These are phyloP conservation scores for Astraeus odoratus DNA, from an alignment of 768 basidiomycete species.

Conservation along the genomic window DNA sequence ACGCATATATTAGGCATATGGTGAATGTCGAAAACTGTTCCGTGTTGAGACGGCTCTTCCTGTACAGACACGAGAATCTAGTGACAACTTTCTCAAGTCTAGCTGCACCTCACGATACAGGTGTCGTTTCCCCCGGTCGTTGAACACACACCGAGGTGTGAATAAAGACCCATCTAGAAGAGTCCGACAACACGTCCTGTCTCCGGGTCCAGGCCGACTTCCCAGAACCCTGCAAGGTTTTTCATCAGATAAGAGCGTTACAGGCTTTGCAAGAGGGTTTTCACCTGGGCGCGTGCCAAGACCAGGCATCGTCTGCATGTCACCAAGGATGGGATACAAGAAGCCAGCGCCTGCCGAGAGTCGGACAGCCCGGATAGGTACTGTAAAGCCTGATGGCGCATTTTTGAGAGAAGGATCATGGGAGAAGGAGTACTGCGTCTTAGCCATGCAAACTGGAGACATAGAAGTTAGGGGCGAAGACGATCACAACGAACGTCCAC, in stretches of 20 bases:
- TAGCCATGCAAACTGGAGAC: conserved; percentile 88
- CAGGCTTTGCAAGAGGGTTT: conserved; percentile 9
- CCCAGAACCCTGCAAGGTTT: conserved; percentile 67
- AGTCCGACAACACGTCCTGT: conserved; percentile 81
- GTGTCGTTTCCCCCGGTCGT: too few species aligned
- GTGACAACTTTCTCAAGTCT: conserved; percentile 14
- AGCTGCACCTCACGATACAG: neutral
- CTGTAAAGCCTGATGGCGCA: conserved; percentile 86
- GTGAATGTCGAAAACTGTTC: conserved; percentile 35
- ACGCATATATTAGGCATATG: conserved; percentile 30
- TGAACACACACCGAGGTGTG: too few species aligned
- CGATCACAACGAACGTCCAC: conserved; percentile 6
- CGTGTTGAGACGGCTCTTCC: conserved; percentile 32
- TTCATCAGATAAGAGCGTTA: conserved; percentile 8
- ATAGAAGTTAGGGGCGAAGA: neutral
- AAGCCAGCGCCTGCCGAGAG: conserved; percentile 93
- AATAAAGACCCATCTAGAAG: conserved; percentile 51
- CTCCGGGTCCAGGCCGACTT: conserved; percentile 74
- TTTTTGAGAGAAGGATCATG: conserved; percentile 89
- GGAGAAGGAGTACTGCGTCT: conserved; percentile 97
- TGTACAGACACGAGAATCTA: conserved; percentile 14
- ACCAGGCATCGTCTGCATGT: conserved; percentile 99
- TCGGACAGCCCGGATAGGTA: conserved; percentile 85
- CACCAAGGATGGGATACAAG: conserved; percentile 90
- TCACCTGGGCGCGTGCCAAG: conserved; percentile 88